A percentile compares a stretch with the other conserved stretches of the same genome.
Evolutionary conservation across 352 stramenopile species (phyloP).

Genomic region (Globisporangium megalacanthum): DNA sequence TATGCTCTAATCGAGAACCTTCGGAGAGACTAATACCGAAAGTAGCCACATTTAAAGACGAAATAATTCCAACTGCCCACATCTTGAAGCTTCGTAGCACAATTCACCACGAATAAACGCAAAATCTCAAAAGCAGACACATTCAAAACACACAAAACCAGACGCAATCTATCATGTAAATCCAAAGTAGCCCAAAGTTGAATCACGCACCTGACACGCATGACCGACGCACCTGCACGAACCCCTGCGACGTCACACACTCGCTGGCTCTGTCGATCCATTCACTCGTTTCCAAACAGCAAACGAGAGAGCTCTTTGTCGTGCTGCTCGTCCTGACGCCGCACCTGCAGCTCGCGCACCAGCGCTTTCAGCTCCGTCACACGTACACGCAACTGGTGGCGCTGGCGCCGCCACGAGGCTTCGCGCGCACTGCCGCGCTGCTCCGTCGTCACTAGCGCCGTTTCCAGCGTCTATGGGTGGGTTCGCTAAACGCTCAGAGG

Average conservation of each 20-base stretch:
- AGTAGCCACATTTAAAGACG: neutral
- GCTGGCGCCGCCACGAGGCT: constrained; percentile 13
- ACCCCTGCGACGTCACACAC: neutral
- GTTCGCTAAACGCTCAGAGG: too few relatives aligned
- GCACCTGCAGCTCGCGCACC: constrained; percentile 13
- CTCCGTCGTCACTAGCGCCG: constrained; percentile 9
- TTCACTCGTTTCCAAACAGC: constrained; percentile 10
- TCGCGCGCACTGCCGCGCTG: constrained; percentile 2
- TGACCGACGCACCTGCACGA: neutral
- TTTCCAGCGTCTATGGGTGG: constrained; percentile 4
- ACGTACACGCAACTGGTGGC: constrained; percentile 12
- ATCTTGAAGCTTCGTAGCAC: too few relatives aligned
- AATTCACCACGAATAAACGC: neutral
- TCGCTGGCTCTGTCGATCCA: neutral
- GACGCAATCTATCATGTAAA: neutral
- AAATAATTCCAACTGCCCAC: too few relatives aligned
- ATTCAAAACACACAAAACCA: neutral
- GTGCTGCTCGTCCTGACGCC: constrained; percentile 25
- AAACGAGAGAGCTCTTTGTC: constrained; percentile 13
- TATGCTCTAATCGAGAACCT: neutral
- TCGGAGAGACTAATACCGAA: neutral
- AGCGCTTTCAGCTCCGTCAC: constrained; percentile 19
- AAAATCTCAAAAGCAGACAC: neutral
- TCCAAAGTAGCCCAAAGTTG: neutral
- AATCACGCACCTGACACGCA: neutral